These are phyloP conservation scores for Ogataea dorogensis DNA, from an alignment of 805 yeast species.

Conservation along the genomic window DNA sequence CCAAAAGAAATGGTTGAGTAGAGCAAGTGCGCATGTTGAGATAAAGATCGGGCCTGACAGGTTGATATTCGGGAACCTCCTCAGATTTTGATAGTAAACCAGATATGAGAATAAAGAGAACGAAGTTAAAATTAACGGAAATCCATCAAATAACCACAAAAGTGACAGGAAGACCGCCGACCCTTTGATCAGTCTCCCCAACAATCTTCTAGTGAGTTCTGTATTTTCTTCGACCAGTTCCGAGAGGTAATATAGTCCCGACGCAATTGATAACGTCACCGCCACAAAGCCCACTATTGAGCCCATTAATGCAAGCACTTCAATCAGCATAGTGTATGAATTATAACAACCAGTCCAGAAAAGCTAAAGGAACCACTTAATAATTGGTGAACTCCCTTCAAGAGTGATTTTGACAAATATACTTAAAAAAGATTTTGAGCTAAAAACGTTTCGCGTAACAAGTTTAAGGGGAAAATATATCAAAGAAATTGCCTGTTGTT, in stretches of 20 bases:
- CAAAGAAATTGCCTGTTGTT: neutral
- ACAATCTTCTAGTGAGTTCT: conserved; percentile 72
- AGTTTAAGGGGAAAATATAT: too few species aligned
- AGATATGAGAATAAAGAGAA: conserved; percentile 70
- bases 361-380: neutral
- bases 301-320: conserved; percentile 59
- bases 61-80: conserved; percentile 79
- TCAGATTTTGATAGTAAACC: conserved; percentile 74
- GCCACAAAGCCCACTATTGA: conserved; percentile 58
- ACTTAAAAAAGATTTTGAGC: conserved; percentile 1
- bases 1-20: conserved; percentile 86
- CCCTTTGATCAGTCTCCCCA: conserved; percentile 59
- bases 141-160: conserved; percentile 69
- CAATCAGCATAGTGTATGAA: conserved; percentile 47
- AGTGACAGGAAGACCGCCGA: conserved; percentile 56
- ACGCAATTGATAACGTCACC: conserved; percentile 66
- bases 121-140: conserved; percentile 67
- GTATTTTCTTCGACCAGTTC: conserved; percentile 94
- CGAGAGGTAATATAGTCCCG: conserved; percentile 86
- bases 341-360: too few species aligned
- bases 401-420: neutral
- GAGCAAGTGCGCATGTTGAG: conserved; percentile 66
- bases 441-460: too few species aligned
- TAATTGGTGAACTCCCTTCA: neutral
- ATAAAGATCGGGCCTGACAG: conserved; percentile 71